phyloP scores from a whole-genome alignment of 2,329 filamentous ascomycete genomes.

The Colletotrichum lini region DNA sequence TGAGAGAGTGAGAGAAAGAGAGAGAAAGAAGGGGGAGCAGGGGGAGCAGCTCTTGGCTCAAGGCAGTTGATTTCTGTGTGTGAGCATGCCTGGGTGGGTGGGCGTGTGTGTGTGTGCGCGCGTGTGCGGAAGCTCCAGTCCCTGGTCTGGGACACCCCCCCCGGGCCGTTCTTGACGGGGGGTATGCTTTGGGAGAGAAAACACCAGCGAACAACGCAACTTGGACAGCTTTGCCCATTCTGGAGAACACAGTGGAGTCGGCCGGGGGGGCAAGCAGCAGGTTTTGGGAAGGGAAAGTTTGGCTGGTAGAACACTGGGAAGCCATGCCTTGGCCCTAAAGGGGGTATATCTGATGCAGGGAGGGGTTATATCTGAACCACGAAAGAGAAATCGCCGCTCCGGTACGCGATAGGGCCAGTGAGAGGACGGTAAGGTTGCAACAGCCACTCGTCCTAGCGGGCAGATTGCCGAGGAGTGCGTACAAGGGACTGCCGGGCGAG shows the following conservation, averaged over 20 bases:
- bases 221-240: constrained; percentile 36
- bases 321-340: constrained; percentile 40
- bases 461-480: constrained; percentile 42
- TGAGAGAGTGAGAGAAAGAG: background rate
- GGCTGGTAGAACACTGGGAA: constrained; percentile 32
- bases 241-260: constrained; percentile 31
- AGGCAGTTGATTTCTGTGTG: constrained; percentile 38
- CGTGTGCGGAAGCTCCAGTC: constrained; percentile 33
- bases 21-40: constrained; percentile 20
- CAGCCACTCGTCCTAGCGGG: constrained; percentile 37
- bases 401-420: constrained; percentile 42
- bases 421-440: constrained; percentile 34
- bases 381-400: constrained; percentile 36
- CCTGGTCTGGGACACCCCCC: constrained; percentile 19
- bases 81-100: constrained; percentile 9
- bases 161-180: constrained; percentile 26
- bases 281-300: constrained; percentile 35
- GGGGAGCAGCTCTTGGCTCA: constrained; percentile 43
- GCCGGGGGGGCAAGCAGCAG: constrained; percentile 38
- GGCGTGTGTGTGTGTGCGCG: constrained; percentile 25
- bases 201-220: constrained; percentile 26
- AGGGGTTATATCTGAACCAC: constrained; percentile 43
- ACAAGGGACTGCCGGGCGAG: constrained; percentile 30
- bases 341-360: constrained; percentile 44
- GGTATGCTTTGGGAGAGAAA: constrained; percentile 29